Conservation (phyloP, 768 basidiomycete species). For the Kockovaella imperatae region DNA sequence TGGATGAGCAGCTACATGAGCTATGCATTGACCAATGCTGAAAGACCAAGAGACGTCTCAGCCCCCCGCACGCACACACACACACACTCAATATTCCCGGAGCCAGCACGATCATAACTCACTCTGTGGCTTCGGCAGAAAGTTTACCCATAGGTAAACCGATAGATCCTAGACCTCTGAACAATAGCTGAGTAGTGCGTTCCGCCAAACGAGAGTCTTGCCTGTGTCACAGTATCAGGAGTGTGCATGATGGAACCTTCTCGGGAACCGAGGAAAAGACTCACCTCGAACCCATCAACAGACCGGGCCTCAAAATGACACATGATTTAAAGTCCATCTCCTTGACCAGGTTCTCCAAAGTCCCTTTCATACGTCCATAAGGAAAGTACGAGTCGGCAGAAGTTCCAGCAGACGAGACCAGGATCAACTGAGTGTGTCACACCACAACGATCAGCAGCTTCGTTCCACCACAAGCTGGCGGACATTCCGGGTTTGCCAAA, state of each 20-base stretch:
- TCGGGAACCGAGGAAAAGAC: conserved; percentile 5
- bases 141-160: conserved; percentile 23
- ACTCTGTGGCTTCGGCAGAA: conserved; percentile 27
- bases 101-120: conserved; percentile 4
- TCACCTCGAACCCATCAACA: conserved; percentile 32
- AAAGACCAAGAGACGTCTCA: not conserved
- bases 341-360: conserved; percentile 36
- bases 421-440: conserved; percentile 28
- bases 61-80: not conserved
- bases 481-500: not conserved
- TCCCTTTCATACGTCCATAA: conserved; percentile 38
- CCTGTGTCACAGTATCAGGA: not conserved
- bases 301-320: conserved; percentile 38
- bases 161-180: conserved; percentile 20
- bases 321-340: conserved; percentile 24
- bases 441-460: not conserved
- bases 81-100: not conserved
- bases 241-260: not conserved
- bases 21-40: conserved; percentile 37
- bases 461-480: not conserved
- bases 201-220: conserved; percentile 15
- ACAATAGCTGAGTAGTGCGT: conserved; percentile 14
- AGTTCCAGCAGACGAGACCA: conserved; percentile 32
- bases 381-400: conserved; percentile 13
- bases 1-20: conserved; percentile 26